A percentile compares a stretch with the other conserved stretches of the same genome.
Conservation (phyloP, 495 filamentous ascomycete genomes). For the Penicillium manginii region DNA sequence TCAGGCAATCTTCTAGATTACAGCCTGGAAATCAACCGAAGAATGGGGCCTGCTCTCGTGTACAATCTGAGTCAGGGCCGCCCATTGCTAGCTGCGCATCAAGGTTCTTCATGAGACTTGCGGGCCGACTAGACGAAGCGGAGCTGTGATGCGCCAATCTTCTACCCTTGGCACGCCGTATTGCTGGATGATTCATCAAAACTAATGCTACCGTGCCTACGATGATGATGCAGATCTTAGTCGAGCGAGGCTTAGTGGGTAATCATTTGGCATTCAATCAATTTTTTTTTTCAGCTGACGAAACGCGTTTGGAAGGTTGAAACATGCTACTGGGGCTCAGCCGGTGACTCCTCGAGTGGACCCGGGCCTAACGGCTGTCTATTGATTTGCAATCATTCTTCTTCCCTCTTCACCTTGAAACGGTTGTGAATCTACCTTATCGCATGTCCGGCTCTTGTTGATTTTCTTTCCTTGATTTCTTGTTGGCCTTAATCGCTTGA, state of each 20-base stretch:
- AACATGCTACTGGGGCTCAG: conserved; percentile 15
- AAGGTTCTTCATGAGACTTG: neutral
- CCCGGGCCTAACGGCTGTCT: neutral
- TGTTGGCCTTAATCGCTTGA: conserved; percentile 1
- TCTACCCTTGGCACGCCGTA: conserved; percentile 10
- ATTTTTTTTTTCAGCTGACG: conserved; percentile 15
- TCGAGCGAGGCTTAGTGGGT: conserved; percentile 6
- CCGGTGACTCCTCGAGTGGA: neutral
- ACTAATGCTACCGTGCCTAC: conserved; percentile 13
- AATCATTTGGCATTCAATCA: neutral
- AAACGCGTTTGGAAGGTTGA: conserved; percentile 16
- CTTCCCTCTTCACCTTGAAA: neutral
- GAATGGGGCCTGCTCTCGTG: conserved; percentile 5
- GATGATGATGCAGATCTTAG: conserved; percentile 10
- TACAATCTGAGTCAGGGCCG: conserved; percentile 28
- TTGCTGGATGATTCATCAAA: neutral
- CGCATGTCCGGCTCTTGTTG: neutral
- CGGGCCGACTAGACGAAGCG: neutral
- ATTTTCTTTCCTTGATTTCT: neutral
- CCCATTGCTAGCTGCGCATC: conserved; percentile 5
- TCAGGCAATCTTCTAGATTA: conserved; percentile 22
- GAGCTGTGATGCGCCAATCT: neutral
- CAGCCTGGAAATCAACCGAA: neutral
- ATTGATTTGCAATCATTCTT: conserved; percentile 1
- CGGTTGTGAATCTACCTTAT: neutral